Evolutionary conservation across 2,329 filamentous ascomycete species (phyloP).

Genomic region (Neonectria hederae): DNA sequence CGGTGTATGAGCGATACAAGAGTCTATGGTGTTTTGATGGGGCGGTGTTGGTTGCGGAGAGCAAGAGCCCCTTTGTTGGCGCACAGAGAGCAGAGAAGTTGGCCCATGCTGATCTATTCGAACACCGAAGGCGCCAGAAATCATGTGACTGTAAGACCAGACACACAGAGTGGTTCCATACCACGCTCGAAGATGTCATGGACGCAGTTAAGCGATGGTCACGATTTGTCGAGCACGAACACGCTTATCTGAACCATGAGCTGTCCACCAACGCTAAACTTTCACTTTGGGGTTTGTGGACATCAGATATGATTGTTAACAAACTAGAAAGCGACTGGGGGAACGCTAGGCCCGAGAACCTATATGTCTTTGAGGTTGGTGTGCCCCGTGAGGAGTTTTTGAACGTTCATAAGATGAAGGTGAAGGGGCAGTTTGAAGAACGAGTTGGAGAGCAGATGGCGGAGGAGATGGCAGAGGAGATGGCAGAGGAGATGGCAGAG

Average conservation of each 20-base stretch:
- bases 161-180: neutral
- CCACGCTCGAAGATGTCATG: neutral
- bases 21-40: neutral
- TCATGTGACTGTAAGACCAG: neutral
- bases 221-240: neutral
- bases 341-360: neutral
- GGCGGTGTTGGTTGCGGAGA: neutral
- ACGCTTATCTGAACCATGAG: neutral
- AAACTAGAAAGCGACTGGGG: neutral
- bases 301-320: neutral
- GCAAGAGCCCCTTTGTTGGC: neutral
- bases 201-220: neutral
- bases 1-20: neutral
- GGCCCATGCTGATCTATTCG: constrained; percentile 1
- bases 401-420: neutral
- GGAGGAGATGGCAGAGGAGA: neutral
- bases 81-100: neutral
- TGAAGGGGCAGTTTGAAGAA: neutral
- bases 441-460: neutral
- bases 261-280: neutral
- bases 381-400: neutral
- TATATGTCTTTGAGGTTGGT: neutral
- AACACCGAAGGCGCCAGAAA: neutral
- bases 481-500: too few species aligned
- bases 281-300: neutral